A percentile compares a stretch with the other conserved stretches of the same genome.
These are phyloP conservation scores for Castanopsis chinensis DNA, from an alignment of 306 rosid genomes.

Conservation along the genomic window DNA sequence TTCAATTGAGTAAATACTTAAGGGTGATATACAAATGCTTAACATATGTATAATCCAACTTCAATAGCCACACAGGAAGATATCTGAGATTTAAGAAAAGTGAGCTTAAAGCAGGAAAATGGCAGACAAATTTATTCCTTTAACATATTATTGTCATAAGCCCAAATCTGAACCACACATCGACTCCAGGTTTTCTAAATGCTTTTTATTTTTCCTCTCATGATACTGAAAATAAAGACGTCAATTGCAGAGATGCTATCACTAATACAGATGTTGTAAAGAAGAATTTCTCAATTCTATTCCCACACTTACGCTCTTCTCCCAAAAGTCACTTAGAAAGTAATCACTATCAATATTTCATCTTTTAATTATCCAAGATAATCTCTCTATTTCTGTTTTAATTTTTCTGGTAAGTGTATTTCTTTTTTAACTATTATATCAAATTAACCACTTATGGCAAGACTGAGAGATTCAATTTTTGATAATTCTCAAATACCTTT, in stretches of 20 bases:
- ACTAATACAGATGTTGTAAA: neutral
- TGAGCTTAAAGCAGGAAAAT: neutral
- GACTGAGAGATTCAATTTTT: neutral
- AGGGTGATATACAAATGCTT: neutral
- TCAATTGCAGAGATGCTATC: neutral
- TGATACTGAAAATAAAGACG: neutral
- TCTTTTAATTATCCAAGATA: neutral
- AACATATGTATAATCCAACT: neutral
- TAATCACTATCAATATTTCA: neutral
- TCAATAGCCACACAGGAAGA: neutral
- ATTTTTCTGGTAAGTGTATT: too few relatives aligned
- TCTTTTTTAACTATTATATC: neutral
- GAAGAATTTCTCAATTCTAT: too few relatives aligned
- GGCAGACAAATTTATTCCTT: neutral
- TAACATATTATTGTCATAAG: neutral
- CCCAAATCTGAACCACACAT: neutral
- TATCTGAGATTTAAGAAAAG: neutral
- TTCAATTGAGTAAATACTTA: neutral
- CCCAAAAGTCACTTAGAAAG: neutral
- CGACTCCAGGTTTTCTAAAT: neutral
- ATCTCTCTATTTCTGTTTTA: neutral
- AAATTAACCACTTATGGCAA: neutral
- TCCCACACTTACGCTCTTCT: too few relatives aligned
- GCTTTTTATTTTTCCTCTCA: too few relatives aligned
- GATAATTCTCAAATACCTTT: neutral